A percentile compares a stretch with the other conserved stretches of the same genome.
Conservation (phyloP, 495 filamentous ascomycete genomes). For the Opeltia flavorubescens region DNA sequence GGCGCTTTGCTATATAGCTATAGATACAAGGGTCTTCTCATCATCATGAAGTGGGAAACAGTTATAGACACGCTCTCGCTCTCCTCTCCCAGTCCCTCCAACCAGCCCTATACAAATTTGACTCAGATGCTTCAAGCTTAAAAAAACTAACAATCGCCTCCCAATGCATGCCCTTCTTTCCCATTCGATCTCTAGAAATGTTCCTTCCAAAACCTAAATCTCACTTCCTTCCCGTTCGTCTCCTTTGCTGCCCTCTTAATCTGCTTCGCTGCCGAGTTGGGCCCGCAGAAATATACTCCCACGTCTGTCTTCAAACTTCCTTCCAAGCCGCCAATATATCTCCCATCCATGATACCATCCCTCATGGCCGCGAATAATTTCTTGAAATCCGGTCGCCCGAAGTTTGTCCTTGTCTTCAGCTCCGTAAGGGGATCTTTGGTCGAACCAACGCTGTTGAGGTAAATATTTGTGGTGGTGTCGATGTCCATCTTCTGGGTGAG, state of each 20-base stretch:
- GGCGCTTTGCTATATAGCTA: too few relatives aligned
- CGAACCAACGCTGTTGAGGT: slow-evolving; percentile 83
- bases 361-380: slow-evolving; percentile 74
- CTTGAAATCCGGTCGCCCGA: slow-evolving; percentile 83
- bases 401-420: slow-evolving; percentile 79
- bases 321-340: slow-evolving; percentile 72
- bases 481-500: slow-evolving; percentile 86
- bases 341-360: slow-evolving; percentile 69
- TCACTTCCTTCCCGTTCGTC: slow-evolving; percentile 60
- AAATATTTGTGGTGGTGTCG: slow-evolving; percentile 90
- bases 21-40: neutral
- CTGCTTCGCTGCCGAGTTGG: slow-evolving; percentile 63
- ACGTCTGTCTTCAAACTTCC: slow-evolving; percentile 63
- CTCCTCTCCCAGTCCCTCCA: neutral
- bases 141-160: neutral
- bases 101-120: too few relatives aligned
- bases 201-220: slow-evolving; percentile 99
- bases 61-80: neutral
- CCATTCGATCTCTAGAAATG: slow-evolving; percentile 36
- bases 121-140: neutral
- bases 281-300: slow-evolving; percentile 96
- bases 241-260: slow-evolving; percentile 67
- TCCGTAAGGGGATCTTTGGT: slow-evolving; percentile 85
- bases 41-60: too few relatives aligned
- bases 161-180: neutral